A percentile compares a stretch with the other conserved stretches of the same genome.
phyloP scores from a whole-genome alignment of 805 yeast species.

The Metschnikowia corniflorae region DNA sequence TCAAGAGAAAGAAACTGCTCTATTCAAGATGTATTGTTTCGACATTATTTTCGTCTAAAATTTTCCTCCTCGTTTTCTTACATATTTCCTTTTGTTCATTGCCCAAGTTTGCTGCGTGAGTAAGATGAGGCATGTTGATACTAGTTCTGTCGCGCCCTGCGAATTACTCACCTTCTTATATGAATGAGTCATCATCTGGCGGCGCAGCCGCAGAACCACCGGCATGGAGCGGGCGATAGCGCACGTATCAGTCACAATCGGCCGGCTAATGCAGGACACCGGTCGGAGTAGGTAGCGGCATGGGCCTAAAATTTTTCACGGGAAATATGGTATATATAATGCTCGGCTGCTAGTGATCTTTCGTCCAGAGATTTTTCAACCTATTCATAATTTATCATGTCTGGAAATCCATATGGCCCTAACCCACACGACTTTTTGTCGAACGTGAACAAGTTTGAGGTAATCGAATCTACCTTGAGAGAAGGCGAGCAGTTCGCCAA shows the following conservation, averaged over 20 bases:
- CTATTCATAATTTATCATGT: no score
- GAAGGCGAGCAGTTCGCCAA: constrained; percentile 65
- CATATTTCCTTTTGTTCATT: no score
- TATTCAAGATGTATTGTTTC: no score
- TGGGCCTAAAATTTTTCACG: constrained; percentile 16
- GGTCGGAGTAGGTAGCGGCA: constrained; percentile 5
- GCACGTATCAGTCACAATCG: constrained; percentile 18
- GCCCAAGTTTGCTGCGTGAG: no score
- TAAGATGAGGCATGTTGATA: no score
- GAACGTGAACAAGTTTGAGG: constrained; percentile 49
- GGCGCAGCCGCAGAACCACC: constrained; percentile 13
- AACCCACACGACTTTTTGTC: constrained; percentile 56
- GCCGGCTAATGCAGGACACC: constrained; percentile 16
- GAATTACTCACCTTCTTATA: constrained; percentile 12
- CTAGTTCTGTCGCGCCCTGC: constrained; percentile 6
- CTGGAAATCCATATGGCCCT: constrained; percentile 53
- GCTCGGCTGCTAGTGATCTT: constrained; percentile 1
- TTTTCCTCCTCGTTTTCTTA: no score
- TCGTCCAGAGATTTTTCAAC: no score
- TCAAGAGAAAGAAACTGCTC: no score
- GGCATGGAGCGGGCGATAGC: constrained; percentile 12
- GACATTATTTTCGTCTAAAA: no score
- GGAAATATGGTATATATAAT: constrained; percentile 13
- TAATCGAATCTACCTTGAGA: constrained; percentile 57
- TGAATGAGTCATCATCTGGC: constrained; percentile 14